These are phyloP conservation scores for Lasiosphaeria miniovina DNA, from an alignment of 495 filamentous ascomycete species.

Conservation along the genomic window DNA sequence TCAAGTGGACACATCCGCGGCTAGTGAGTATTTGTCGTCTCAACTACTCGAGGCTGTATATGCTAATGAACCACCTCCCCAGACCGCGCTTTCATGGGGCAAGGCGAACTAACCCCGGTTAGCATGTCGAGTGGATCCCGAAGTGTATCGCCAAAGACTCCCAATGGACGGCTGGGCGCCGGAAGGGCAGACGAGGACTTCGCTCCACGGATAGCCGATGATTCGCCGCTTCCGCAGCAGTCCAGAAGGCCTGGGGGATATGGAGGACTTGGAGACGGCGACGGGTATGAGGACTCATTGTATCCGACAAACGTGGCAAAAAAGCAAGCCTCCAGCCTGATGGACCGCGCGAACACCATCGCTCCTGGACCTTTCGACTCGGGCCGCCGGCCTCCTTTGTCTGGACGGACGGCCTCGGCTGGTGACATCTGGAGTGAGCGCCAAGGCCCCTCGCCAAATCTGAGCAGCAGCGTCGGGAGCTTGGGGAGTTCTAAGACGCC, in stretches of 20 bases:
- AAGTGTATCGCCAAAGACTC: constrained; percentile 56
- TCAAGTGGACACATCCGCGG: constrained; percentile 53
- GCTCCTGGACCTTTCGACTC: constrained; percentile 64
- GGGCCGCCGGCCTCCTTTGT: constrained; percentile 27
- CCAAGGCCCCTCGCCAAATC: constrained; percentile 40
- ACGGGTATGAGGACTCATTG: constrained; percentile 50
- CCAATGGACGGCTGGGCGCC: constrained; percentile 36
- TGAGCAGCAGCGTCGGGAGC: constrained; percentile 37
- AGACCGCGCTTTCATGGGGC: constrained; percentile 62
- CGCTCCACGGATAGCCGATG: constrained; percentile 35
- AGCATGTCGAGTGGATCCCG: constrained; percentile 57
- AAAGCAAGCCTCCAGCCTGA: constrained; percentile 47
- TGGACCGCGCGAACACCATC: constrained; percentile 63
- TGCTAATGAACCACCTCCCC: constrained; percentile 14
- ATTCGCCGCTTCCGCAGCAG: constrained; percentile 27
- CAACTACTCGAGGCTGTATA: neutral
- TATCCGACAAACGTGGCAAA: constrained; percentile 33
- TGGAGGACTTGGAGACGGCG: constrained; percentile 41
- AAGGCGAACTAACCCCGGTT: constrained; percentile 58
- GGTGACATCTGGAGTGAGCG: constrained; percentile 22
- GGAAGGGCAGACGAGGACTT: constrained; percentile 38
- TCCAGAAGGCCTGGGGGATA: constrained; percentile 37
- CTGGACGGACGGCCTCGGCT: constrained; percentile 20
- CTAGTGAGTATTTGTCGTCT: constrained; percentile 46
- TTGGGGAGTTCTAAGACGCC: constrained; percentile 34